Evolutionary conservation across 257 asterid genomes (phyloP).

Genomic region (Cynanchum wilfordii): DNA sequence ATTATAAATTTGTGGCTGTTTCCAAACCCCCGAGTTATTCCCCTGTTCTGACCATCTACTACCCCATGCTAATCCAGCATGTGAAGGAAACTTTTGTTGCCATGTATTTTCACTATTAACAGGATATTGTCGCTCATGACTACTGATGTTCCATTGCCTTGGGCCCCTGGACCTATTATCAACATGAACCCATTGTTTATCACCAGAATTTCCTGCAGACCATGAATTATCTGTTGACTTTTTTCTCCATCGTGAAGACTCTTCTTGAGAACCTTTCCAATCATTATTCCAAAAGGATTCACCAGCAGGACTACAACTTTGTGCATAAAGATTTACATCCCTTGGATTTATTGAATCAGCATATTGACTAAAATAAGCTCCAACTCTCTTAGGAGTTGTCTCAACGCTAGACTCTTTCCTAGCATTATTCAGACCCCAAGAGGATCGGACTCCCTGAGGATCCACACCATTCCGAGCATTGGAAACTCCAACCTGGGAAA

Average conservation of each 20-base stretch:
- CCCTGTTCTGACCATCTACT: slow-evolving; percentile 17
- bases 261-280: slow-evolving; percentile 18
- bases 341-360: not conserved
- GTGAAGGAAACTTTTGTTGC: slow-evolving; percentile 23
- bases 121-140: slow-evolving; percentile 23
- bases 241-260: slow-evolving; percentile 35
- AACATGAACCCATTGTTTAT: slow-evolving; percentile 35
- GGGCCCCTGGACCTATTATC: slow-evolving; percentile 31
- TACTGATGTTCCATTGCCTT: slow-evolving; percentile 24
- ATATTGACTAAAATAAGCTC: not conserved
- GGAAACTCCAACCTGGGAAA: not conserved
- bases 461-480: not conserved
- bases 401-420: slow-evolving; percentile 37
- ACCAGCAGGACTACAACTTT: not conserved
- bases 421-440: slow-evolving; percentile 43
- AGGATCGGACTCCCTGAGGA: slow-evolving; percentile 17
- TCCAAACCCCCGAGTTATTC: slow-evolving; percentile 29
- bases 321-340: not conserved
- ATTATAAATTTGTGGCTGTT: slow-evolving; percentile 21
- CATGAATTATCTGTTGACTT: slow-evolving; percentile 21
- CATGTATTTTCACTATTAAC: slow-evolving; percentile 23
- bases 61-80: slow-evolving; percentile 9
- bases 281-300: slow-evolving; percentile 13
- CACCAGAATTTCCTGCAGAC: slow-evolving; percentile 21
- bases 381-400: not conserved